phyloP scores from a whole-genome alignment of 495 filamentous ascomycete genomes.

The Aspergillus incahuasiensis region DNA sequence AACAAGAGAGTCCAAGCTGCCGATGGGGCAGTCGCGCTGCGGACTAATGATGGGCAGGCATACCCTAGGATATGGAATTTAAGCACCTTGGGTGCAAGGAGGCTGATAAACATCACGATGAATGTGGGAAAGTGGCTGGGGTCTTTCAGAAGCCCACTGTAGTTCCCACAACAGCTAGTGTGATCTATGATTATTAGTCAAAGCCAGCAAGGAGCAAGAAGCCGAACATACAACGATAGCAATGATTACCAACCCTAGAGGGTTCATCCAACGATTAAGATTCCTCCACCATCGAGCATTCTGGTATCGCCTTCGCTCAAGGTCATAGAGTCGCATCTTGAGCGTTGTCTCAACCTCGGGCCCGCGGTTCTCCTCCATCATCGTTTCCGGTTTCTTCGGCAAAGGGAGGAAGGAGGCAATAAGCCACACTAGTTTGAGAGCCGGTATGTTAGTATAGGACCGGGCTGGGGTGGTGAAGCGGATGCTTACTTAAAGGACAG shows the following conservation, averaged over 20 bases:
- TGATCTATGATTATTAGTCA: conserved; percentile 38
- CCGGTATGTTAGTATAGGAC: conserved; percentile 16
- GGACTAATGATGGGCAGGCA: conserved; percentile 14
- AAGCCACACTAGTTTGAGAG: conserved; percentile 54
- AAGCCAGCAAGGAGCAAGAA: not conserved
- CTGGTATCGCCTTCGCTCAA: conserved; percentile 63
- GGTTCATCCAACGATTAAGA: conserved; percentile 81
- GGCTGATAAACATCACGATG: conserved; percentile 1
- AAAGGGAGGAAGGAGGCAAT: conserved; percentile 78
- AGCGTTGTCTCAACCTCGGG: conserved; percentile 41
- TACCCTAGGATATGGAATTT: conserved; percentile 2
- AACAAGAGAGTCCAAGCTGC: conserved; percentile 3
- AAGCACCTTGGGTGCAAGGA: not conserved
- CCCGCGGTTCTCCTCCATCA: conserved; percentile 23
- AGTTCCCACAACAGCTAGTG: conserved; percentile 55
- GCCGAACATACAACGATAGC: conserved; percentile 61
- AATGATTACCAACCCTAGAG: conserved; percentile 73
- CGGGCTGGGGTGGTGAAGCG: conserved; percentile 27
- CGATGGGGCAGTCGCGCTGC: conserved; percentile 2
- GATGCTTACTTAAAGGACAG: conserved; percentile 66
- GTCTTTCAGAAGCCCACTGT: conserved; percentile 36
- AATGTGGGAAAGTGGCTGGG: not conserved
- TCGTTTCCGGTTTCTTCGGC: conserved; percentile 49
- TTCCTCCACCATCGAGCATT: conserved; percentile 92
- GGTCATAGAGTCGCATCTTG: conserved; percentile 36